Conservation (phyloP, 306 rosid species). For the Prunus salicina region DNA sequence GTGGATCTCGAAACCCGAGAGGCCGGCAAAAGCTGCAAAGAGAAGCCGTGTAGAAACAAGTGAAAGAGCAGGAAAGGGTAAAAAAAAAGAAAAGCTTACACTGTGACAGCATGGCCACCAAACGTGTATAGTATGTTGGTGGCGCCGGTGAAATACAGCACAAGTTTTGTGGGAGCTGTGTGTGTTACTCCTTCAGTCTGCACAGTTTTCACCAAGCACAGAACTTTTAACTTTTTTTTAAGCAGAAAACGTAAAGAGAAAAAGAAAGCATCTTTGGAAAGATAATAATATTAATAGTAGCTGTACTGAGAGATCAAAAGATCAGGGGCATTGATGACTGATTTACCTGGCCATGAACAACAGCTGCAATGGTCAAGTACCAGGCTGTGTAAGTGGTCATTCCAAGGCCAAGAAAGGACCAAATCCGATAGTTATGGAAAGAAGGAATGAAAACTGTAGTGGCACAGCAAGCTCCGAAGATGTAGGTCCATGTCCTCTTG, state of each 20-base stretch:
- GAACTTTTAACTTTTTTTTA: not conserved
- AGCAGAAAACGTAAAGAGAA: not conserved
- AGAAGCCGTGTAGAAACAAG: constrained; percentile 42
- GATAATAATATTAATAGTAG: not conserved
- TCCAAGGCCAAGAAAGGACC: constrained; percentile 97
- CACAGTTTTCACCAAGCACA: not conserved
- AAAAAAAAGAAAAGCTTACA: constrained; percentile 41
- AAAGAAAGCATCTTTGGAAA: not conserved
- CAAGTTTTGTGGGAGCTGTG: constrained; percentile 69
- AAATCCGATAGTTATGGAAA: constrained; percentile 91
- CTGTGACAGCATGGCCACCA: constrained; percentile 99
- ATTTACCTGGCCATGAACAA: constrained; percentile 71
- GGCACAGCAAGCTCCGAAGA: constrained; percentile 98
- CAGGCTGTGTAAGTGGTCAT: constrained; percentile 99
- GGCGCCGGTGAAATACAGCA: constrained; percentile 96
- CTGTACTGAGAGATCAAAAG: not conserved
- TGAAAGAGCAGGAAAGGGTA: not conserved
- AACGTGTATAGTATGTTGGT: constrained; percentile 94
- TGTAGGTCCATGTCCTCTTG: constrained; percentile 95
- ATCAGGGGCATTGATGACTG: too few species aligned
- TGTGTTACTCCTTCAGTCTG: constrained; percentile 70
- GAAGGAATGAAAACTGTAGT: constrained; percentile 96
- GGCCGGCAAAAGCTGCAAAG: constrained; percentile 49
- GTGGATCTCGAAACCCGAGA: constrained; percentile 34
- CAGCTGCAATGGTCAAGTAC: constrained; percentile 71